Evolutionary conservation across 495 filamentous ascomycete species (phyloP).

Genomic region (Aspergillus asperescens): DNA sequence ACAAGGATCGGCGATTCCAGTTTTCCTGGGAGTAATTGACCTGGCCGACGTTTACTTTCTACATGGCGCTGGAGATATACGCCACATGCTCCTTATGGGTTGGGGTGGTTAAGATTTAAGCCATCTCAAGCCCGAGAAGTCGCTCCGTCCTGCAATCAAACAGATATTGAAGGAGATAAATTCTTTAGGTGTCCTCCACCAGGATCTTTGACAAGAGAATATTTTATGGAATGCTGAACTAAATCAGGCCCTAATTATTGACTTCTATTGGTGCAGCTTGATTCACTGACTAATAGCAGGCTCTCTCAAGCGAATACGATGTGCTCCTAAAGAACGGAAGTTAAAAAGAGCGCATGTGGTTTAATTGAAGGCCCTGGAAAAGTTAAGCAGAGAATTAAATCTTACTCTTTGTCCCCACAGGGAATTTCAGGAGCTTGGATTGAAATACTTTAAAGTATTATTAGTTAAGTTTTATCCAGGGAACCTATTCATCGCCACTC

Average conservation of each 20-base stretch:
- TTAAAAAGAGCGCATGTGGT: too few relatives aligned
- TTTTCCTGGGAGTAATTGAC: conserved; percentile 42
- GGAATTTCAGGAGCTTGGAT: too few relatives aligned
- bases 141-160: conserved; percentile 4
- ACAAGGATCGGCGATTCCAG: conserved; percentile 36
- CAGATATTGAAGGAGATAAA: conserved; percentile 17
- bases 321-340: too few relatives aligned
- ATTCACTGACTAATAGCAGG: not conserved
- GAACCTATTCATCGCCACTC: too few relatives aligned
- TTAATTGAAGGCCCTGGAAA: too few relatives aligned
- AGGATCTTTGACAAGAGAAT: conserved; percentile 11
- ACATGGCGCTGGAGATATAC: conserved; percentile 34
- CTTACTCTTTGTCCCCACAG: too few relatives aligned
- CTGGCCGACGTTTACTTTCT: conserved; percentile 30
- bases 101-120: conserved; percentile 31
- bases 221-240: conserved; percentile 7
- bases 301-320: not conserved
- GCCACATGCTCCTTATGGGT: conserved; percentile 43
- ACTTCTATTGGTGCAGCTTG: conserved; percentile 1
- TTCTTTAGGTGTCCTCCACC: conserved; percentile 13
- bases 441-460: too few relatives aligned
- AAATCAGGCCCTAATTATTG: conserved; percentile 1
- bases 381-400: too few relatives aligned
- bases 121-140: not conserved
- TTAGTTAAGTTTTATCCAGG: too few relatives aligned